Evolutionary conservation across 805 yeast species (phyloP).

Genomic region (Metschnikowia dekortorum): DNA sequence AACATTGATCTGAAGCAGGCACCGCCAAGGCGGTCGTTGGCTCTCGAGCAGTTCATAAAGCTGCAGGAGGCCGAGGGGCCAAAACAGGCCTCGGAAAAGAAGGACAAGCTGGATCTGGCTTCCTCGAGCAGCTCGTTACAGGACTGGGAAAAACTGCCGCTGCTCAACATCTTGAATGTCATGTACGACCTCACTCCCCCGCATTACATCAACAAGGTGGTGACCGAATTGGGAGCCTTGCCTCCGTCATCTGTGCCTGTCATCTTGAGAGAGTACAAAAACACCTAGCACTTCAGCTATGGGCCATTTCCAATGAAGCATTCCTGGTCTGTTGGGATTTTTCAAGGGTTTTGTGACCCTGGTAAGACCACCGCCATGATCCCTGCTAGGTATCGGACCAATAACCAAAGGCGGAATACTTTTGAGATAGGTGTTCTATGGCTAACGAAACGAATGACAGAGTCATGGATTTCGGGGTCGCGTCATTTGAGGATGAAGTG

Average conservation of each 20-base stretch:
- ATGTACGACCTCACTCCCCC: conserved; percentile 95
- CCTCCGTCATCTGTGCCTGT: conserved; percentile 99
- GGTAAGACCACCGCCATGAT: too few species aligned
- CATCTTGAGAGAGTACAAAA: conserved; percentile 85
- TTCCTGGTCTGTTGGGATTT: too few species aligned
- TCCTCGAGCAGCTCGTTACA: conserved; percentile 41
- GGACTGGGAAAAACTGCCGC: conserved; percentile 61
- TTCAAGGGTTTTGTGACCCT: too few species aligned
- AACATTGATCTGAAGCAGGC: conserved; percentile 47
- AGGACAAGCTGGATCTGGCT: conserved; percentile 12
- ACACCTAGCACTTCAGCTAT: conserved; percentile 16
- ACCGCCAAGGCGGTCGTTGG: conserved; percentile 54
- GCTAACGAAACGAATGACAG: too few species aligned
- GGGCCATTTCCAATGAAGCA: too few species aligned
- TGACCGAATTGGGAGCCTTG: conserved; percentile 91
- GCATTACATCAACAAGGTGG: conserved; percentile 85
- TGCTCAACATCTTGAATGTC: conserved; percentile 72
- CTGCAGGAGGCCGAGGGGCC: conserved; percentile 32
- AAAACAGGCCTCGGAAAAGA: conserved; percentile 24
- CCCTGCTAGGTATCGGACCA: too few species aligned
- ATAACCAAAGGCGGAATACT: too few species aligned
- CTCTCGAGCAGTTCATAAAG: conserved; percentile 58
- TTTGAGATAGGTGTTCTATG: too few species aligned
- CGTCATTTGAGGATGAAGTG: too few species aligned
- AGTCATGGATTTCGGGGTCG: too few species aligned